Base-by-base conservation (phyloP, 1,139 yeast species). In the Taiozyma onychis region DNA sequence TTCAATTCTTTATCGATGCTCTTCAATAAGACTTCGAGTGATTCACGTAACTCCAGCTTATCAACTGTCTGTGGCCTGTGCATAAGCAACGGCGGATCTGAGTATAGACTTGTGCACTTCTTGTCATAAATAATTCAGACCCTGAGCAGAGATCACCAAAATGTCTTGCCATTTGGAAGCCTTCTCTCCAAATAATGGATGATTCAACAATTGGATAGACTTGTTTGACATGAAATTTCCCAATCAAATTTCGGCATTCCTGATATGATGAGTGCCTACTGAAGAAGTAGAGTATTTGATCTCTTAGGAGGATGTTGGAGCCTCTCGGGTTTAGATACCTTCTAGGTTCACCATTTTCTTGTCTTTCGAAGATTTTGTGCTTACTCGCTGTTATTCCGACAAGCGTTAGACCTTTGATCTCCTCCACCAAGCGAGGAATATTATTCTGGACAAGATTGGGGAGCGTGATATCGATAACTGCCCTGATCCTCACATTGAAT, bases 251-350 rank as follows among this genome's bases (percentile, higher is more conserved):
- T n/a, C 66, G 52, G 10, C 73, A 64, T 57, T 81, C 86, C 3
- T 69, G 54, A 52, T 69, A 77, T 0, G 84, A 78, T 1, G 85
- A 78, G 55, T 81, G 86, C 32, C 85, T 63, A 1, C 85, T 78
- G 59, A 75, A 80, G 28, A 74, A 63, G 39, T 75, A 68, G 49
- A 67, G 66, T 0, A 78, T 52, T 11, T 69, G 71, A 10, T 64
- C 66, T 0, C 81, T 80, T 8, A 79, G 66, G 6, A 77, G 57
- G 21, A 66, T 67, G 0, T 58, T 52, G 0, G 67, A 60, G 4
- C 65, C 66, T 13, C 53, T 49, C 0, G 74, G 69, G 13, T 42
- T 26, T 5, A 54, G 27, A 28, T 48, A 50, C 14, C 41, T 37
- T 37, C 41, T 37, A 28, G 34, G 24, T 39, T 27, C 39, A 26